A percentile compares a stretch with the other conserved stretches of the same genome.
These are phyloP conservation scores for Spinacia oleracea DNA, from an alignment of 179 eudicot species.

Conservation along the genomic window DNA sequence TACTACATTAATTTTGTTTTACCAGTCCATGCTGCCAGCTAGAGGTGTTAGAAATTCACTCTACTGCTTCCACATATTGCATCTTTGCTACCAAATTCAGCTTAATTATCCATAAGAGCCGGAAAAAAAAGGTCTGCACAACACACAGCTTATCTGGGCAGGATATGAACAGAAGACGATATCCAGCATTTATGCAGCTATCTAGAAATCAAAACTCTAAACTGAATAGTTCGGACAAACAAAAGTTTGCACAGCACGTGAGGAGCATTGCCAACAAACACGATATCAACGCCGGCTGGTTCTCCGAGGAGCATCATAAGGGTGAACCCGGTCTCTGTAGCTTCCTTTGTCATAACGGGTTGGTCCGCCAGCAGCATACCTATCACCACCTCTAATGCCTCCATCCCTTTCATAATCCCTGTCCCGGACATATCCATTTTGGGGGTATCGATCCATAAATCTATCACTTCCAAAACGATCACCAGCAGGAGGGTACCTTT, in stretches of 20 bases:
- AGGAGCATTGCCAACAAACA: background rate
- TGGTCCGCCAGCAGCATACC: slow-evolving; percentile 47
- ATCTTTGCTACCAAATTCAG: slow-evolving; percentile 18
- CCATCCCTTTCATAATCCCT: slow-evolving; percentile 40
- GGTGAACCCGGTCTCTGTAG: slow-evolving; percentile 42
- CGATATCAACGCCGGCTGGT: slow-evolving; percentile 23
- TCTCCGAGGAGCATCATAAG: slow-evolving; percentile 47
- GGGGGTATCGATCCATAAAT: slow-evolving; percentile 34
- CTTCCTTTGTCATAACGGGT: slow-evolving; percentile 42
- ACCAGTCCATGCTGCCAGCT: slow-evolving; percentile 25
- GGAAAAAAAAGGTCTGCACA: slow-evolving; percentile 9
- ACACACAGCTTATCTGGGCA: slow-evolving; percentile 27
- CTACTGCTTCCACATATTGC: slow-evolving; percentile 20
- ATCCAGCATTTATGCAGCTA: slow-evolving; percentile 24
- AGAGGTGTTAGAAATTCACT: background rate
- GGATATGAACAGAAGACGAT: slow-evolving; percentile 20
- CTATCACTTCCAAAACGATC: slow-evolving; percentile 40
- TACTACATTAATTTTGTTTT: slow-evolving; percentile 19
- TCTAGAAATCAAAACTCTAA: slow-evolving; percentile 17
- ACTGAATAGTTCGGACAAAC: slow-evolving; percentile 18
- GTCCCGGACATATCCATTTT: slow-evolving; percentile 40
- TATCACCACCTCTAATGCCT: slow-evolving; percentile 38
- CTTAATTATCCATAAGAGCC: slow-evolving; percentile 20
- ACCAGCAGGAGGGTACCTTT: slow-evolving; percentile 37
- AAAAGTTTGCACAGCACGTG: slow-evolving; percentile 5